phyloP scores from a whole-genome alignment of 2,329 filamentous ascomycete genomes.

The Trichoderma semiorbis region DNA sequence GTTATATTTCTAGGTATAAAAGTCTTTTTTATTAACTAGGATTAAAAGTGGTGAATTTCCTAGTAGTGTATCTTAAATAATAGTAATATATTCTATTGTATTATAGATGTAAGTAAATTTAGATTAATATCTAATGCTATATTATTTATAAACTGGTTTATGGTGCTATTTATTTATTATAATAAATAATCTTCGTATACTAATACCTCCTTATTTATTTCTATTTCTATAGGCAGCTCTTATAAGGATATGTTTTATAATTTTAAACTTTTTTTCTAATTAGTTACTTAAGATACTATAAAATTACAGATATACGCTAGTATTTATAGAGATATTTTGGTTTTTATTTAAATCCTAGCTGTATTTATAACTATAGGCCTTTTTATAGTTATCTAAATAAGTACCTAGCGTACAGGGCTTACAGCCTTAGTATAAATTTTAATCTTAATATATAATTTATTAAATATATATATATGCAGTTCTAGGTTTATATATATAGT shows the following conservation, averaged over 20 bases:
- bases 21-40: neutral
- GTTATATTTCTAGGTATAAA: neutral
- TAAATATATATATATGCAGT: too few relatives aligned
- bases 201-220: neutral
- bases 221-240: neutral
- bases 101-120: neutral
- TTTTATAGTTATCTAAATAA: too few relatives aligned
- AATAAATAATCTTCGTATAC: neutral
- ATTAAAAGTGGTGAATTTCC: conserved; percentile 10
- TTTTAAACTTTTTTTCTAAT: neutral
- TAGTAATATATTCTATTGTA: neutral
- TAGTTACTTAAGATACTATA: neutral
- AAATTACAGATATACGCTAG: neutral
- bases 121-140: neutral
- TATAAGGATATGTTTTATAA: neutral
- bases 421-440: too few relatives aligned
- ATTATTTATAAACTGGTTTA: neutral
- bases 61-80: neutral
- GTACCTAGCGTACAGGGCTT: too few relatives aligned
- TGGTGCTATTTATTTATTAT: neutral
- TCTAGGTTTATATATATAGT: too few relatives aligned
- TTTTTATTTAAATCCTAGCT: neutral
- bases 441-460: too few relatives aligned
- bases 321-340: neutral
- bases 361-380: neutral